phyloP scores from a whole-genome alignment of 148 eudicot genomes.

The Vaccinium vitisidaea region DNA sequence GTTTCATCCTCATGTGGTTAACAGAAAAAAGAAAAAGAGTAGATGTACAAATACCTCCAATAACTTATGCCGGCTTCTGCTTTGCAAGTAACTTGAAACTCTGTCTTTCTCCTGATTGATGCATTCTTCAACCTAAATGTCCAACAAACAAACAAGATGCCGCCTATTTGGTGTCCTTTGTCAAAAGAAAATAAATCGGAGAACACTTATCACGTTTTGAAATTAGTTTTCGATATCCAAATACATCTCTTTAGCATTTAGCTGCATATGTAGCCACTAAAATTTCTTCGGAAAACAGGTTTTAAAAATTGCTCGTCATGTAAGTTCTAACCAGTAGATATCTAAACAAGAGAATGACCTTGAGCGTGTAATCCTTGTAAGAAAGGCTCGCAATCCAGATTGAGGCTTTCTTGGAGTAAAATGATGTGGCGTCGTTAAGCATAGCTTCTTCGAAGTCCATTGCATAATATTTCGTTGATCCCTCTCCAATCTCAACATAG shows the following conservation, averaged over 20 bases:
- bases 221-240: not conserved
- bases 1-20: not conserved
- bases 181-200: not conserved
- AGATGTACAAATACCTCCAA: constrained; percentile 22
- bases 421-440: constrained; percentile 73
- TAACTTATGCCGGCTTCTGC: constrained; percentile 10
- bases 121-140: constrained; percentile 26
- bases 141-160: not conserved
- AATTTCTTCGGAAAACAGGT: not conserved
- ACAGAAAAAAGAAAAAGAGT: not conserved
- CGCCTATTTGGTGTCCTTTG: not conserved
- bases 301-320: not conserved
- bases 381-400: constrained; percentile 46
- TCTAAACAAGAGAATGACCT: not conserved
- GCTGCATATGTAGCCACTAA: not conserved
- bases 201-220: too few relatives aligned
- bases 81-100: constrained; percentile 17
- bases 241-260: not conserved
- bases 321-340: not conserved
- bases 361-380: not conserved
- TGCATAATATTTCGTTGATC: constrained; percentile 65
- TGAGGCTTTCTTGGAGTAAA: constrained; percentile 83
- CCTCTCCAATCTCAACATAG: constrained; percentile 90
- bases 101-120: constrained; percentile 20
- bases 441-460: constrained; percentile 74